phyloP scores from a whole-genome alignment of 2,329 filamentous ascomycete species.

The Ophiocordyceps australis region DNA sequence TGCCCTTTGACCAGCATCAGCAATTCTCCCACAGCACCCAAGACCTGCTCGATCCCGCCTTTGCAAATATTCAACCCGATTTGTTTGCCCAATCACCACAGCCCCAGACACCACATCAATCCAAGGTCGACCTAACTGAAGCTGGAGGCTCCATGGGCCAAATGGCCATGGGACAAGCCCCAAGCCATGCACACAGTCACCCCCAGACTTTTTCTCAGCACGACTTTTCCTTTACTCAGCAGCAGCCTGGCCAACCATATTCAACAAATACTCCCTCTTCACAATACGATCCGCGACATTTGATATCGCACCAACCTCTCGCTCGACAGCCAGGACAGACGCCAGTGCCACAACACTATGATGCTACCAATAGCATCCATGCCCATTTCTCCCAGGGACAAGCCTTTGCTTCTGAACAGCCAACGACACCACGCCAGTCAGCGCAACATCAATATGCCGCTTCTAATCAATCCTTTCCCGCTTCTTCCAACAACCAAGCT shows the following conservation, averaged over 20 bases:
- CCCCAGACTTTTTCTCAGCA: slow-evolving; percentile 14
- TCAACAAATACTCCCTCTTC: no score
- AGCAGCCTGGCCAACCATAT: no score
- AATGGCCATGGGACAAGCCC: slow-evolving; percentile 10
- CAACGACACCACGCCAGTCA: slow-evolving; percentile 10
- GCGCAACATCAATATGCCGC: slow-evolving; percentile 6
- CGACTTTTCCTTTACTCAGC: slow-evolving; percentile 14
- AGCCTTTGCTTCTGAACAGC: no score
- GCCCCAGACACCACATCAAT: background rate
- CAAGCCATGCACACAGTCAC: slow-evolving; percentile 11
- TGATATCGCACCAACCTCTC: slow-evolving; percentile 15
- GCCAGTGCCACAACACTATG: slow-evolving; percentile 12
- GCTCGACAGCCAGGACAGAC: slow-evolving; percentile 15
- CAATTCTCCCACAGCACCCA: slow-evolving; percentile 14
- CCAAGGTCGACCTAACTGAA: slow-evolving; percentile 10
- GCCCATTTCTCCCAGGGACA: slow-evolving; percentile 9
- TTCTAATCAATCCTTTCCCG: slow-evolving; percentile 7
- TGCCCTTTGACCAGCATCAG: slow-evolving; percentile 11
- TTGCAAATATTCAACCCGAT: slow-evolving; percentile 17
- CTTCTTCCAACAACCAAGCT: slow-evolving; percentile 9
- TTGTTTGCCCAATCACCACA: slow-evolving; percentile 15
- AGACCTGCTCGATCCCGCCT: slow-evolving; percentile 18
- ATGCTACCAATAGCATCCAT: slow-evolving; percentile 11
- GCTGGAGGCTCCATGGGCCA: slow-evolving; percentile 7
- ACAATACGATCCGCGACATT: no score